phyloP scores from a whole-genome alignment of 164 flowering plant species.

The Liquidambar formosana region DNA sequence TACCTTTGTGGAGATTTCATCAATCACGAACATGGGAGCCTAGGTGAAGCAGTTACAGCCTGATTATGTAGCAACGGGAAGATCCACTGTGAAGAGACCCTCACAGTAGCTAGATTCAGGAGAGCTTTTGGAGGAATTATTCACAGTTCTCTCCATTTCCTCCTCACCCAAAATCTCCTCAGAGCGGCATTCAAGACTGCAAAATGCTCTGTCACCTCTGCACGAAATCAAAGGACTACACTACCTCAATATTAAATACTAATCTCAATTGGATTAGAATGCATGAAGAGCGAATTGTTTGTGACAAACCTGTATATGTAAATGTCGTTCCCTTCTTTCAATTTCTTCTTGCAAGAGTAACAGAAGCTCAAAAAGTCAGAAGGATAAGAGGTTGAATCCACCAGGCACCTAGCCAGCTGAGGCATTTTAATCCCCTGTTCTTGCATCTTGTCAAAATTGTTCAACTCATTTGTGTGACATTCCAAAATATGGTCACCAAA shows the following conservation, averaged over 20 bases:
- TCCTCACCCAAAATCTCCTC: slow-evolving; percentile 36
- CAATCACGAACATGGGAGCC: no score
- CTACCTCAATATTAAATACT: slow-evolving; percentile 1
- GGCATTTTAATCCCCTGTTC: slow-evolving; percentile 1
- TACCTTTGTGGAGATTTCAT: no score
- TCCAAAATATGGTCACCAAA: slow-evolving; percentile 37
- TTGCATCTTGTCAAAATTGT: slow-evolving; percentile 9
- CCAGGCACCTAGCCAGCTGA: slow-evolving; percentile 1
- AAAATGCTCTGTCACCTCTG: slow-evolving; percentile 49
- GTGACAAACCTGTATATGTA: slow-evolving; percentile 58
- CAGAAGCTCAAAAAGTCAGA: slow-evolving; percentile 59
- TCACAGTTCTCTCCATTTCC: slow-evolving; percentile 25
- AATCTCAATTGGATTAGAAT: background rate
- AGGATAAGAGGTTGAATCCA: slow-evolving; percentile 20
- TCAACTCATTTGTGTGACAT: slow-evolving; percentile 22
- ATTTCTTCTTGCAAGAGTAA: slow-evolving; percentile 52
- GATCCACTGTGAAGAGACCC: no score
- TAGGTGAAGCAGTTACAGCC: no score
- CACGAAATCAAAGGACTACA: slow-evolving; percentile 5
- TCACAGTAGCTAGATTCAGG: slow-evolving; percentile 1
- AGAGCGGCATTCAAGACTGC: slow-evolving; percentile 34
- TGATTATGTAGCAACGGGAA: no score
- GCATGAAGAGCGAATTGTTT: background rate
- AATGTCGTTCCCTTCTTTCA: slow-evolving; percentile 56
- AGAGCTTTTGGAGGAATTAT: slow-evolving; percentile 18